Base-by-base conservation (phyloP, 768 basidiomycete genomes). In the Paxillus involutus region DNA sequence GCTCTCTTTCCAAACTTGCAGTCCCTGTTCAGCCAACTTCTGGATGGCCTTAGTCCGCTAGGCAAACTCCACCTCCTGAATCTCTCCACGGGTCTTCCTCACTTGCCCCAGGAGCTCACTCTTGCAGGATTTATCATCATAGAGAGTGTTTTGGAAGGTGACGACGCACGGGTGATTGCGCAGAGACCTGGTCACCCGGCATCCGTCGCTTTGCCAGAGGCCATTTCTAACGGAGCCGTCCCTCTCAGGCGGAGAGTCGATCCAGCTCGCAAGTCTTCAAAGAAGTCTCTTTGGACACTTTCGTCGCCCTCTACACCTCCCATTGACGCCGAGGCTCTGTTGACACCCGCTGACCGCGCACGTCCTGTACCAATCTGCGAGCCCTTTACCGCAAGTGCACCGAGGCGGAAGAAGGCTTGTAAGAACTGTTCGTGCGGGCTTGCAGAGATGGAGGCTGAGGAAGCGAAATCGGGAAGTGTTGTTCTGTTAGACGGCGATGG, bases 361-460 rank as follows among this genome's bases (percentile, higher is more conserved):
- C 85, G 92, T 3, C 94, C 94, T 0, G 80, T 81, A 33, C 87
- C 88, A 26, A 80, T 82, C 6, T 92, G 91, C 60, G 90, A 89
- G 66, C 91, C 91, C 14, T 73, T 80, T 41, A 63, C 60, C 17
- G 62, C 61, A 10, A 68, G 71, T 21, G 78, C 77, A 13, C 80
- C 84, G n/a, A 77, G 88, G 58, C 77, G 89, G 62, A 93, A 89
- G 78, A 88, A 85, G 68, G 96, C 97, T 30, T 99, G 97, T 81
- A 98, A 98, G 76, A 85, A 84, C 67, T 99, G 97, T 72, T 83
- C 92, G 3, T 99, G 97, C 65, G 97, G 97, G n/a, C 80, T 99
- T 53, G 88, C 90, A 16, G 97, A 98, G 77, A 68, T 96, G 16
- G 93, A 97, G 71, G 89, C 84, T 52, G 90, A 94, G 68, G 94